Base-by-base conservation (phyloP, 495 filamentous ascomycete genomes). In the Apodospora peruviana region DNA sequence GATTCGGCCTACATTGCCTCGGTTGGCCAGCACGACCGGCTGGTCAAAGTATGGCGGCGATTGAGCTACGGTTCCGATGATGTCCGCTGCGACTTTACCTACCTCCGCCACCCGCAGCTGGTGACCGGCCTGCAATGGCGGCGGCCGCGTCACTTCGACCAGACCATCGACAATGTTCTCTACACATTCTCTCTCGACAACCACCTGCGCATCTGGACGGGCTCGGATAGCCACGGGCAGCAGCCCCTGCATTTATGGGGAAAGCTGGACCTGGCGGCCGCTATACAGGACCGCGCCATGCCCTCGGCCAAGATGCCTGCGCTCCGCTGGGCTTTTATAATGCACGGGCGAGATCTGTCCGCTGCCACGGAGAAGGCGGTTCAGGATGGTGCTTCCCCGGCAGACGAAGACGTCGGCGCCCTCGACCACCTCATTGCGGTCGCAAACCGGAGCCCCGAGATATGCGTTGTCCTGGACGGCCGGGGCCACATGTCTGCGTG, bases 41-140 rank as follows among this genome's bases (percentile, higher is more conserved):
- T 97, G 18, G 81, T 91, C 41, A 99, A 97, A 68, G 77, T 97
- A 60, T 99, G 93, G 93, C 80, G 89, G 51, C 76, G 91, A 52
- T 69, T 94, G 17, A 86, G 85, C n/a, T 95, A 88, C 64, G 88
- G 88, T 16, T 77, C 81, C 10, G 83, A 87, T 51, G 87, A 91
- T 56, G 86, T 87, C 19, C 80, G 87, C 24, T 96, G 96, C 63
- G 93, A 97, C 57, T 87, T 90, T 58, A 80, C 82, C 4, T 99
- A 99, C 66, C 80, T 99, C 1, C 70, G 83, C 11, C 93, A 99
- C 66, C 90, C 90, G 1, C 71, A 77, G 40, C 70, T 84, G 0
- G 81, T 99, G 23, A 95, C 87, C 8, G 80, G 77, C 47, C 72
- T 96, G 52, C 85, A 93, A 56, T 99, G 93, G 93, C 80, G 90